phyloP scores from a whole-genome alignment of 306 rosid species.

The Fagus crenata region DNA sequence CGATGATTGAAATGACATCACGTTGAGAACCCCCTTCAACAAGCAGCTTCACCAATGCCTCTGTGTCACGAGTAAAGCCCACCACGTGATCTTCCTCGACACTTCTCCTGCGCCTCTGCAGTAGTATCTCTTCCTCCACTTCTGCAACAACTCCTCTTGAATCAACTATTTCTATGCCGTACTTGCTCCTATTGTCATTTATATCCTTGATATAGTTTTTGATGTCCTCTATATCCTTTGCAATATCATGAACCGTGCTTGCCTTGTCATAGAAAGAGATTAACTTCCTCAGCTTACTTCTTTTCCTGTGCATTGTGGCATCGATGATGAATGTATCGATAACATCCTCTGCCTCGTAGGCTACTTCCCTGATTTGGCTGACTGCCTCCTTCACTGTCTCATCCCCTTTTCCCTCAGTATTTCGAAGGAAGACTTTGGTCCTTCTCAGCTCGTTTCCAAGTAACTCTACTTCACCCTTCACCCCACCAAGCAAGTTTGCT shows the following conservation, averaged over 20 bases:
- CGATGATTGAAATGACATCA: constrained; percentile 5
- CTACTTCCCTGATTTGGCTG: constrained; percentile 16
- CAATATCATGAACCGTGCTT: background rate
- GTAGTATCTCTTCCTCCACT: no score
- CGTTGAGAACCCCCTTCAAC: background rate
- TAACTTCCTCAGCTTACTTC: background rate
- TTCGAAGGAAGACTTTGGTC: constrained; percentile 8
- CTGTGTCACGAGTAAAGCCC: background rate
- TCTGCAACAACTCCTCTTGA: no score
- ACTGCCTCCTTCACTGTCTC: constrained; percentile 1
- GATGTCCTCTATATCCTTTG: background rate
- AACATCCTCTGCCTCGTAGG: constrained; percentile 25
- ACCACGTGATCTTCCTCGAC: constrained; percentile 10
- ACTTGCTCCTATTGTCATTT: background rate
- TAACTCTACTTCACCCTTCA: background rate
- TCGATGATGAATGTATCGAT: constrained; percentile 4
- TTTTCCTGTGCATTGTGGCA: background rate
- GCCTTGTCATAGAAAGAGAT: background rate
- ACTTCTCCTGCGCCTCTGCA: no score
- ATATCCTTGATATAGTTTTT: background rate
- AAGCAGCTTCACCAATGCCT: background rate
- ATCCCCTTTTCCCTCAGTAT: constrained; percentile 4
- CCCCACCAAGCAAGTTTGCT: background rate
- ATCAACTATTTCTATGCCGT: background rate
- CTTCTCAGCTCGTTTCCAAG: constrained; percentile 1